Percentiles rank a stretch among this genome's conserved stretches.
These are phyloP conservation scores for Pyrenopolyporus hunteri DNA, from an alignment of 495 filamentous ascomycete genomes.

Conservation along the genomic window DNA sequence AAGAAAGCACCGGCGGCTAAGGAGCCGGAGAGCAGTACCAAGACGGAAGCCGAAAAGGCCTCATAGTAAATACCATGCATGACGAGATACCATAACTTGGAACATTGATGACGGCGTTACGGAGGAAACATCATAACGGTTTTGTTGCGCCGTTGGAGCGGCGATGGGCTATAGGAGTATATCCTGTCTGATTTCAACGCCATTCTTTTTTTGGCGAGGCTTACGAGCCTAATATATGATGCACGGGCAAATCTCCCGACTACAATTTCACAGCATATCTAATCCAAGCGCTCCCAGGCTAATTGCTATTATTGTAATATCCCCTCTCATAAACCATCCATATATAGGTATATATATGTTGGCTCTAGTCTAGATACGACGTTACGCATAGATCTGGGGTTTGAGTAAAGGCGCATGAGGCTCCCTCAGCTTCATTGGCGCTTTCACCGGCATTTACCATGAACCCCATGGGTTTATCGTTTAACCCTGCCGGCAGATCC, in stretches of 20 bases:
- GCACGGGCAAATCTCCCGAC: constrained; percentile 16
- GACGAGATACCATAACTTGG: constrained; percentile 7
- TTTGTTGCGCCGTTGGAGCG: constrained; percentile 10
- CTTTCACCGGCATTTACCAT: constrained; percentile 14
- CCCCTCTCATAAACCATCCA: not conserved
- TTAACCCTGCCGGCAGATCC: constrained; percentile 23
- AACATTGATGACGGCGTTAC: constrained; percentile 36
- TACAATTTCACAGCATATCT: constrained; percentile 2
- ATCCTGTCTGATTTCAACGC: constrained; percentile 26
- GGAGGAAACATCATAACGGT: constrained; percentile 22
- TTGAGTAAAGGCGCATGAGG: constrained; percentile 5
- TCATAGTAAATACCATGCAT: constrained; percentile 12
- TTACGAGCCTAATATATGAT: constrained; percentile 28
- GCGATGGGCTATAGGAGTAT: constrained; percentile 18
- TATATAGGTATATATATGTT: no score
- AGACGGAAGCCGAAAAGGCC: constrained; percentile 28
- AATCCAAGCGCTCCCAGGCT: not conserved
- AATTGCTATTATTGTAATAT: not conserved
- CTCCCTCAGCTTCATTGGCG: constrained; percentile 12
- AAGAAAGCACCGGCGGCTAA: constrained; percentile 22
- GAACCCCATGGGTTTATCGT: constrained; percentile 1
- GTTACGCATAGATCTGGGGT: not conserved
- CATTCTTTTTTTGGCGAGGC: constrained; percentile 8
- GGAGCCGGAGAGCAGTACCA: constrained; percentile 21
- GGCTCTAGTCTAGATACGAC: not conserved